Evolutionary conservation across 2,329 filamentous ascomycete genomes (phyloP).

Genomic region (Colletotrichum orchidophilum): DNA sequence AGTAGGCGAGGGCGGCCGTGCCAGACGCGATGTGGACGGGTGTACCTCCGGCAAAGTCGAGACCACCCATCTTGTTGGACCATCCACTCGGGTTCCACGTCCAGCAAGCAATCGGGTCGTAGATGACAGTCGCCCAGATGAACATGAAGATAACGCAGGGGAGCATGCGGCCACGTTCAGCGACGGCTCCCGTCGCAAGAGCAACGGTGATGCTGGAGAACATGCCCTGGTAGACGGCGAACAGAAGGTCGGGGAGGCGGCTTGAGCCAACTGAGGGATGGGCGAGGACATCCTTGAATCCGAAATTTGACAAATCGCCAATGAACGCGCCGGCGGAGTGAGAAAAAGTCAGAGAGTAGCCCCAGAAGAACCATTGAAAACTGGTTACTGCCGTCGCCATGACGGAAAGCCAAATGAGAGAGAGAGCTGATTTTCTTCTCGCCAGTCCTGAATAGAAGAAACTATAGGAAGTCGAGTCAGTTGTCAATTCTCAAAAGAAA

Average conservation of each 20-base stretch:
- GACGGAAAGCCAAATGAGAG: conserved; percentile 88
- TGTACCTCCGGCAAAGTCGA: conserved; percentile 91
- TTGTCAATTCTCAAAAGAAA: not conserved
- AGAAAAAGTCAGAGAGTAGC: conserved; percentile 84
- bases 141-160: conserved; percentile 94
- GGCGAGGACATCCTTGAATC: conserved; percentile 79
- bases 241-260: conserved; percentile 83
- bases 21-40: conserved; percentile 91
- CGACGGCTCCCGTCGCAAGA: conserved; percentile 84
- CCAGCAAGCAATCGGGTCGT: conserved; percentile 95
- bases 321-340: conserved; percentile 80
- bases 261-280: conserved; percentile 77
- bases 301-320: conserved; percentile 82
- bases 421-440: conserved; percentile 87
- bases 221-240: conserved; percentile 89
- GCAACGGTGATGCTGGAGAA: conserved; percentile 89
- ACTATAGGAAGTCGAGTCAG: conserved; percentile 41
- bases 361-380: conserved; percentile 97
- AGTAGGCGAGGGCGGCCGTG: conserved; percentile 85
- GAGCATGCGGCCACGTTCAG: conserved; percentile 87
- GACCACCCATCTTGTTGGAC: conserved; percentile 80
- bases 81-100: conserved; percentile 89
- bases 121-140: conserved; percentile 88
- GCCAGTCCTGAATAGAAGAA: conserved; percentile 96
- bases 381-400: conserved; percentile 86